phyloP scores from a whole-genome alignment of 164 flowering plant species.

The Sedum album region DNA sequence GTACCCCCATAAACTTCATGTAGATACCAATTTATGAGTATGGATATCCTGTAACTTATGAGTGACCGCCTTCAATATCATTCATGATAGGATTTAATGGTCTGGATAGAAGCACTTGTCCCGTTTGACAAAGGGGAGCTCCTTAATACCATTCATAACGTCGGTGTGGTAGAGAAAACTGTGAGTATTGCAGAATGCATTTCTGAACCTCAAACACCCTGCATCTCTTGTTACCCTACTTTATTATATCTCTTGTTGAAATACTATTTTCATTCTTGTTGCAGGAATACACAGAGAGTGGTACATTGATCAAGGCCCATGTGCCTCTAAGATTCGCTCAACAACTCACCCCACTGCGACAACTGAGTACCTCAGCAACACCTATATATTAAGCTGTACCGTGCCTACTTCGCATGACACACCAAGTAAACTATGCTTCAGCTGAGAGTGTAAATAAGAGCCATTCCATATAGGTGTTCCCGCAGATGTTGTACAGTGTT shows the following conservation, averaged over 20 bases:
- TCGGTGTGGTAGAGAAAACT: slow-evolving; percentile 79
- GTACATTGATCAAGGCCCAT: slow-evolving; percentile 69
- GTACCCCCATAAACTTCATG: slow-evolving; percentile 17
- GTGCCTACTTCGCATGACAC: background rate
- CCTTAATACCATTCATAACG: slow-evolving; percentile 71
- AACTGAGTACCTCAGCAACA: slow-evolving; percentile 17
- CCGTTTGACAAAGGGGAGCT: slow-evolving; percentile 92
- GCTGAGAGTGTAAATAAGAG: background rate
- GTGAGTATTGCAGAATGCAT: slow-evolving; percentile 37
- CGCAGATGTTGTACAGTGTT: background rate
- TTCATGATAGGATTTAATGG: slow-evolving; percentile 74
- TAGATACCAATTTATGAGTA: background rate
- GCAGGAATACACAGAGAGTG: slow-evolving; percentile 74
- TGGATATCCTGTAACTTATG: background rate
- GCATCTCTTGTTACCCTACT: background rate
- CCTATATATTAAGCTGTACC: background rate
- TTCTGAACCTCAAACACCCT: background rate
- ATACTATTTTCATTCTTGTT: background rate
- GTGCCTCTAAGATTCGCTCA: slow-evolving; percentile 86
- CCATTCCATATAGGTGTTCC: too few species aligned
- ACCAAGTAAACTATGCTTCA: background rate
- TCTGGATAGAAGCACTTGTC: slow-evolving; percentile 83
- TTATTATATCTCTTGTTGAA: slow-evolving; percentile 3
- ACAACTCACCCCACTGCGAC: slow-evolving; percentile 84
- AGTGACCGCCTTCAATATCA: background rate